phyloP scores from a whole-genome alignment of 2,329 filamentous ascomycete genomes.

The Ilyonectria sp. region DNA sequence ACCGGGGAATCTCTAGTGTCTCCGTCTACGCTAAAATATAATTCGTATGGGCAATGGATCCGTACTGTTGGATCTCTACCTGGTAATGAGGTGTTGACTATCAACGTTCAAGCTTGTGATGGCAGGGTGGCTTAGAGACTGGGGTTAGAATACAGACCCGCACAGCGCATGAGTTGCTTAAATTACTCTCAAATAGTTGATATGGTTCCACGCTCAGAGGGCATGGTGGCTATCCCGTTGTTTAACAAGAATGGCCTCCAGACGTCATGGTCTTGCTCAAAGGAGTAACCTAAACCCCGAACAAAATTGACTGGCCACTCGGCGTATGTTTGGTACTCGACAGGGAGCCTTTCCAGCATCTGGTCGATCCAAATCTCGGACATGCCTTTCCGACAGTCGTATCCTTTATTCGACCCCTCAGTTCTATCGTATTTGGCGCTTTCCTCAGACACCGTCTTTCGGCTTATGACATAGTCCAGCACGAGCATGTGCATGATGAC shows the following conservation, averaged over 20 bases:
- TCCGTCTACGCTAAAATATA: neutral
- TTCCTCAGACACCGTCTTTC: slow-evolving; percentile 34
- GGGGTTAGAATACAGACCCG: neutral
- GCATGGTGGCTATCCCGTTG: slow-evolving; percentile 29
- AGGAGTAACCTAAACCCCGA: slow-evolving; percentile 40
- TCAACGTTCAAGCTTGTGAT: neutral
- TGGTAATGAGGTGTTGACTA: neutral
- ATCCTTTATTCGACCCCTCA: slow-evolving; percentile 25
- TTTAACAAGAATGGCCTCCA: slow-evolving; percentile 44
- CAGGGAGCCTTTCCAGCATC: slow-evolving; percentile 52
- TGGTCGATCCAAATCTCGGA: slow-evolving; percentile 57
- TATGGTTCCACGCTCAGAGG: slow-evolving; percentile 1
- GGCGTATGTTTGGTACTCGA: slow-evolving; percentile 51
- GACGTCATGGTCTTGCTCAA: slow-evolving; percentile 40
- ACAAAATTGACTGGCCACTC: slow-evolving; percentile 51
- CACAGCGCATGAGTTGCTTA: neutral
- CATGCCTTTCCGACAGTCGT: slow-evolving; percentile 45
- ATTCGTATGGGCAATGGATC: neutral
- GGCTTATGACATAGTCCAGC: slow-evolving; percentile 50
- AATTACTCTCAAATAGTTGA: slow-evolving; percentile 22
- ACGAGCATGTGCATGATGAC: slow-evolving; percentile 57
- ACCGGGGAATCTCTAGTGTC: too few relatives aligned
- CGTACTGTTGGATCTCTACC: neutral
- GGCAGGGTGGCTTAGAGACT: neutral
- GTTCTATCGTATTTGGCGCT: slow-evolving; percentile 4